phyloP scores from a whole-genome alignment of 345 rosid genomes.

The Jatropha curcas region DNA sequence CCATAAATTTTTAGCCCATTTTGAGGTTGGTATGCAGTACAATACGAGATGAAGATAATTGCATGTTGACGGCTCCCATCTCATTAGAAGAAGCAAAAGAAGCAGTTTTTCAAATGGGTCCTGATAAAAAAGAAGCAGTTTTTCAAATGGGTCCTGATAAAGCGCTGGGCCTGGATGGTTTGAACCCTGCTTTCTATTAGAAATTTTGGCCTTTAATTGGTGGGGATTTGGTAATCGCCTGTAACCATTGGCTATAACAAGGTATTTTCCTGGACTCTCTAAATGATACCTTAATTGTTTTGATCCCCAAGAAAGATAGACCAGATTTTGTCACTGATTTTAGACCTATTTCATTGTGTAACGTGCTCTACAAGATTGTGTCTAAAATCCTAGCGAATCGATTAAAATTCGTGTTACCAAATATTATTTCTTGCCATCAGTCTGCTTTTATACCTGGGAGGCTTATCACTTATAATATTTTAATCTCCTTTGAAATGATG shows the following conservation, averaged over 20 bases:
- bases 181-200: background rate
- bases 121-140: too few species aligned
- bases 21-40: too few species aligned
- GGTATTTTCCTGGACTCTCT: too few species aligned
- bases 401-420: background rate
- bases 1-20: too few species aligned
- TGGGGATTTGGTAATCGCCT: background rate
- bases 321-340: too few species aligned
- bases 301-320: too few species aligned
- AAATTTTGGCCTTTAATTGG: background rate
- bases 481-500: background rate
- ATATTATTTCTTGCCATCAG: background rate
- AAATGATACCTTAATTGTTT: too few species aligned
- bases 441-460: background rate
- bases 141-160: background rate
- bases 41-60: too few species aligned
- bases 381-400: background rate
- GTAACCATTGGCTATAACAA: too few species aligned
- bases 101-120: too few species aligned
- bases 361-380: background rate
- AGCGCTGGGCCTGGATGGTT: background rate
- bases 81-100: too few species aligned
- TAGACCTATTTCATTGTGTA: background rate
- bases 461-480: background rate
- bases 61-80: too few species aligned